Conservation (phyloP, 192 early-diverging fungal species). For the Podila epigama region DNA sequence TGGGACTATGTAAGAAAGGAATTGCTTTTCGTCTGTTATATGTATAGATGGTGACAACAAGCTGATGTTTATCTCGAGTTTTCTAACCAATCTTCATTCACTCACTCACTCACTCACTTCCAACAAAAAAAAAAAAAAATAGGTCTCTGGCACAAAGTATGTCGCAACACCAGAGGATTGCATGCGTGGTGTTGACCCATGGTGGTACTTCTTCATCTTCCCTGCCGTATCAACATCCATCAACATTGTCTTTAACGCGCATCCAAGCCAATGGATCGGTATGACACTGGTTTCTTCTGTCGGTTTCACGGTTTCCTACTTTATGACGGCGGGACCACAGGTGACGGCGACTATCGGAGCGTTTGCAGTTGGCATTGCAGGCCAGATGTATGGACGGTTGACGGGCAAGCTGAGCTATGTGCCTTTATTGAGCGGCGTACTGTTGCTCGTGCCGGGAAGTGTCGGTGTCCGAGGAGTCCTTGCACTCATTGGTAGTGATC, state of each 20-base stretch:
- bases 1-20: slow-evolving; percentile 35
- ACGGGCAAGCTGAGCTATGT: slow-evolving; percentile 79
- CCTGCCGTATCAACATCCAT: slow-evolving; percentile 52
- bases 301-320: slow-evolving; percentile 73
- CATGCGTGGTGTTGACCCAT: slow-evolving; percentile 30
- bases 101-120: no score
- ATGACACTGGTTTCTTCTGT: slow-evolving; percentile 73
- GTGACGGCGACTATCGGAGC: slow-evolving; percentile 72
- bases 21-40: background rate
- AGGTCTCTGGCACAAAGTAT: slow-evolving; percentile 6
- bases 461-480: slow-evolving; percentile 69
- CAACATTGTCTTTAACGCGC: slow-evolving; percentile 63
- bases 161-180: slow-evolving; percentile 10
- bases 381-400: slow-evolving; percentile 79
- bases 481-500: slow-evolving; percentile 64
- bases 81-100: background rate
- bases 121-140: no score
- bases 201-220: slow-evolving; percentile 53
- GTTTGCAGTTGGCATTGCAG: slow-evolving; percentile 80
- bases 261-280: slow-evolving; percentile 69
- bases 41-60: background rate
- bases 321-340: slow-evolving; percentile 62
- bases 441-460: slow-evolving; percentile 84
- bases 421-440: slow-evolving; percentile 81
- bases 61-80: background rate